phyloP scores from a whole-genome alignment of 495 filamentous ascomycete species.

The Hypoxylon perforatum region DNA sequence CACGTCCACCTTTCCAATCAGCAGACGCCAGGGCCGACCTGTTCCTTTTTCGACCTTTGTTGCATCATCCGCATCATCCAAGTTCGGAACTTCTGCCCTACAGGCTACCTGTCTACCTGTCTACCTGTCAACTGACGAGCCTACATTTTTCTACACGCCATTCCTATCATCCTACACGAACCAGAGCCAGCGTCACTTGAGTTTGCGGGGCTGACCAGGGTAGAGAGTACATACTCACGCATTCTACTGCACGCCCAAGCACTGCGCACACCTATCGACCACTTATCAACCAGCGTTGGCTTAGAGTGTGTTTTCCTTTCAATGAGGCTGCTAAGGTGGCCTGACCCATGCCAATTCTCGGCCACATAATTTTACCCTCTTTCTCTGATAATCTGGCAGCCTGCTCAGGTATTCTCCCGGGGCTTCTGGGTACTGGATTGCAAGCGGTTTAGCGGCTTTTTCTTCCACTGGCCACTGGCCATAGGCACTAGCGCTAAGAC shows the following conservation, averaged over 20 bases:
- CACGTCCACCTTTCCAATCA: conserved; percentile 12
- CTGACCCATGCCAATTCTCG: conserved; percentile 44
- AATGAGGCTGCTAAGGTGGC: conserved; percentile 49
- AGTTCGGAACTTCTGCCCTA: too few species aligned
- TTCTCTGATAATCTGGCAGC: conserved; percentile 24
- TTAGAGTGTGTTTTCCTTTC: conserved; percentile 1
- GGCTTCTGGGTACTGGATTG: background rate
- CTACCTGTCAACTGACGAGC: background rate
- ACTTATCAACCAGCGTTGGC: conserved; percentile 24
- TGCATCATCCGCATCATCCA: too few species aligned
- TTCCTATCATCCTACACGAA: background rate
- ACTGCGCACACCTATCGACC: conserved; percentile 14
- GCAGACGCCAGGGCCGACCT: background rate
- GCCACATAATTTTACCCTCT: conserved; percentile 44
- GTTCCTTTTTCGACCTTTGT: background rate
- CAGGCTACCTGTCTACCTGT: background rate
- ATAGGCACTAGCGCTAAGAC: conserved; percentile 28
- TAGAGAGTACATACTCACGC: conserved; percentile 17
- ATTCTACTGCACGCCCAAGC: background rate
- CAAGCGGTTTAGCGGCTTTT: conserved; percentile 23
- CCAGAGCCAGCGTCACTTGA: background rate
- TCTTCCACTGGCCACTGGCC: background rate
- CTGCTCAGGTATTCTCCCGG: background rate
- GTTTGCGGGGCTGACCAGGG: conserved; percentile 35
- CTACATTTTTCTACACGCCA: too few species aligned